These are phyloP conservation scores for Metarhizium brunneum DNA, from an alignment of 2,329 filamentous ascomycete species.

Conservation along the genomic window DNA sequence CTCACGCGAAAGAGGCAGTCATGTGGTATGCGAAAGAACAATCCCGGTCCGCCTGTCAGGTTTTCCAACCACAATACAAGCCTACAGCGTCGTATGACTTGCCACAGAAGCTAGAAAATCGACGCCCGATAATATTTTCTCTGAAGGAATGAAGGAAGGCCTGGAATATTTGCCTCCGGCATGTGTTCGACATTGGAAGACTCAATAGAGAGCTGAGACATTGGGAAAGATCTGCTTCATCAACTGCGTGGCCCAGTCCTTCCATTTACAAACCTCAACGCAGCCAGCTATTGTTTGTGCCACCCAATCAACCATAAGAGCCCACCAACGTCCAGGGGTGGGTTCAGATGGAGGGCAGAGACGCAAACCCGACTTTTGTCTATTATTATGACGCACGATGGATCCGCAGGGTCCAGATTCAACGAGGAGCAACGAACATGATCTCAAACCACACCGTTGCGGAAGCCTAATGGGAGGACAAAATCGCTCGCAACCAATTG, in stretches of 20 bases:
- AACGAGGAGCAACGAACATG: neutral
- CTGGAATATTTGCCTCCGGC: neutral
- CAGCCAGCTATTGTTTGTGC: neutral
- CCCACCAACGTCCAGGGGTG: neutral
- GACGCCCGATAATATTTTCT: no score
- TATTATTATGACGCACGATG: neutral
- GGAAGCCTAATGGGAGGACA: neutral
- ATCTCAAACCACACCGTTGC: neutral
- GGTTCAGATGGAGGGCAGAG: constrained; percentile 1
- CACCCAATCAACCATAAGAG: neutral
- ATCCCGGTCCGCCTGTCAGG: constrained; percentile 1
- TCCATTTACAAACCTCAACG: neutral
- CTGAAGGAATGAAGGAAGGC: neutral
- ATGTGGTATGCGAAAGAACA: constrained; percentile 2
- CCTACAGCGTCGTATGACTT: neutral
- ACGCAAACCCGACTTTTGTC: neutral
- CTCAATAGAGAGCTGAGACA: neutral
- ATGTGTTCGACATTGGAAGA: neutral
- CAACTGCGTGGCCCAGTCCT: neutral
- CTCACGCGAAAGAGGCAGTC: neutral
- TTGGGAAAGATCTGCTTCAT: neutral
- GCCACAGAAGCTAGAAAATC: neutral
- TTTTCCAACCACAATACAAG: neutral
- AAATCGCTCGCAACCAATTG: neutral
- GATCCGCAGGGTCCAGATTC: neutral